Evolutionary conservation across 2,329 filamentous ascomycete genomes (phyloP).

Genomic region (Cylindrodendrum hubeiense): DNA sequence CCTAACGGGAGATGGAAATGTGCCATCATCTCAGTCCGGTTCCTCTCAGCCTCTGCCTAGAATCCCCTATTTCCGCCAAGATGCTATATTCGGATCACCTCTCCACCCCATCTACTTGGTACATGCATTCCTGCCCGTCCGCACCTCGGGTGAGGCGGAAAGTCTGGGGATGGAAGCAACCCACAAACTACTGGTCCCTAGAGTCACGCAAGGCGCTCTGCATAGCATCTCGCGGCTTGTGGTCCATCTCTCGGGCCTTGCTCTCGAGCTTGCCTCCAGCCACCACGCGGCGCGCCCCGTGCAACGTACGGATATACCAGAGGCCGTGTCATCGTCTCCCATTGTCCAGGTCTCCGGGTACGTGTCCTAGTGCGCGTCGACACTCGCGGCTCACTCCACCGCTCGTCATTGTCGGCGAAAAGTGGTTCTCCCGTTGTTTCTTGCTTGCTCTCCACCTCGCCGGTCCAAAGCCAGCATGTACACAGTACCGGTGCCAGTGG

Average conservation of each 20-base stretch:
- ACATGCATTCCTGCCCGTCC: conserved; percentile 20
- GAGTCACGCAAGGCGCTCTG: conserved; percentile 5
- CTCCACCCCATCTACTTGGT: conserved; percentile 25
- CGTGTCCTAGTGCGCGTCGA: conserved; percentile 23
- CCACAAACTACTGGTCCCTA: neutral
- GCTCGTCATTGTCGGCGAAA: conserved; percentile 4
- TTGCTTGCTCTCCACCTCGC: neutral
- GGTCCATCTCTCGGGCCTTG: neutral
- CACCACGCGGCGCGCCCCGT: conserved; percentile 14
- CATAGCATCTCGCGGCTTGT: conserved; percentile 12
- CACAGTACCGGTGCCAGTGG: neutral
- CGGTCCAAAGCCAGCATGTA: neutral
- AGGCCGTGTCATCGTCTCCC: conserved; percentile 13
- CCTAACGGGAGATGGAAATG: conserved; percentile 12
- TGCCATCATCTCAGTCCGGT: conserved; percentile 4
- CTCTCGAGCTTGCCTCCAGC: conserved; percentile 7
- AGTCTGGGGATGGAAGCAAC: conserved; percentile 14
- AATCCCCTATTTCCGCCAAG: conserved; percentile 6
- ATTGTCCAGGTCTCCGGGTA: conserved; percentile 10
- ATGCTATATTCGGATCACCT: conserved; percentile 23
- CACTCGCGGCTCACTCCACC: conserved; percentile 27
- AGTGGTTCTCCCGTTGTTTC: conserved; percentile 8
- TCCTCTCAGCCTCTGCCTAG: neutral
- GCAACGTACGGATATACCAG: neutral
- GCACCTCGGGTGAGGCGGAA: conserved; percentile 27